Evolutionary conservation across 352 stramenopile genomes (phyloP).

Genomic region (Globisporangium recalcitrans): DNA sequence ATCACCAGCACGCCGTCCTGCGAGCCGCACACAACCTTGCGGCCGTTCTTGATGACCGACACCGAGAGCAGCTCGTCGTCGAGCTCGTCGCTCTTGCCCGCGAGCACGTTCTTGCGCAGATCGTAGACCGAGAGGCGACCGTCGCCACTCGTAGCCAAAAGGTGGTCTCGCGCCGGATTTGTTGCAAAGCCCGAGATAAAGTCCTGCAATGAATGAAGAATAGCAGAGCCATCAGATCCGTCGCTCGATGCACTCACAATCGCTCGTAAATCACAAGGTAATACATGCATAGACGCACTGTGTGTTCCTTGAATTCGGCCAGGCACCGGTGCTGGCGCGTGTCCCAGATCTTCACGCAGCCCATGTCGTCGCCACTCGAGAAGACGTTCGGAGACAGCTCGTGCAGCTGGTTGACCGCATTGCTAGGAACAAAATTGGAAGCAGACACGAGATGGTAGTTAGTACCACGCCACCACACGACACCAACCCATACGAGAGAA

Average conservation of each 20-base stretch:
- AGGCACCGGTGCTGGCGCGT: conserved; percentile 81
- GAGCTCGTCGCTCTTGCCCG: conserved; percentile 79
- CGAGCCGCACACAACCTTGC: conserved; percentile 93
- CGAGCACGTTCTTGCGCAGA: conserved; percentile 77
- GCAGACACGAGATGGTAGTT: too few relatives aligned
- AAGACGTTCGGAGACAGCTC: conserved; percentile 68
- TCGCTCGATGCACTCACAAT: background rate
- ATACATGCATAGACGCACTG: conserved; percentile 39
- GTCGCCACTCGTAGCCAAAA: conserved; percentile 90
- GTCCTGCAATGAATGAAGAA: conserved; percentile 46
- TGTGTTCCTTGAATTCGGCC: conserved; percentile 90
- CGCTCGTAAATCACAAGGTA: too few relatives aligned
- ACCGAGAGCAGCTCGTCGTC: conserved; percentile 77
- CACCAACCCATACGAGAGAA: background rate
- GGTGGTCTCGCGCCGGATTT: conserved; percentile 72
- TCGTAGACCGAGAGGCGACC: conserved; percentile 90
- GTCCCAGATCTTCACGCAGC: conserved; percentile 86
- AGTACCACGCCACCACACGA: background rate
- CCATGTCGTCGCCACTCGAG: conserved; percentile 74
- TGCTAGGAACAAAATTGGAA: conserved; percentile 19
- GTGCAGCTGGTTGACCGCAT: conserved; percentile 73
- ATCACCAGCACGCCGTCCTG: conserved; percentile 93
- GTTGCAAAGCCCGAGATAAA: conserved; percentile 92
- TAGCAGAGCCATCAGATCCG: conserved; percentile 1
- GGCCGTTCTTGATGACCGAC: conserved; percentile 82